These are phyloP conservation scores for Ophiosphaerella herpotricha DNA, from an alignment of 2,329 filamentous ascomycete genomes.

Conservation along the genomic window DNA sequence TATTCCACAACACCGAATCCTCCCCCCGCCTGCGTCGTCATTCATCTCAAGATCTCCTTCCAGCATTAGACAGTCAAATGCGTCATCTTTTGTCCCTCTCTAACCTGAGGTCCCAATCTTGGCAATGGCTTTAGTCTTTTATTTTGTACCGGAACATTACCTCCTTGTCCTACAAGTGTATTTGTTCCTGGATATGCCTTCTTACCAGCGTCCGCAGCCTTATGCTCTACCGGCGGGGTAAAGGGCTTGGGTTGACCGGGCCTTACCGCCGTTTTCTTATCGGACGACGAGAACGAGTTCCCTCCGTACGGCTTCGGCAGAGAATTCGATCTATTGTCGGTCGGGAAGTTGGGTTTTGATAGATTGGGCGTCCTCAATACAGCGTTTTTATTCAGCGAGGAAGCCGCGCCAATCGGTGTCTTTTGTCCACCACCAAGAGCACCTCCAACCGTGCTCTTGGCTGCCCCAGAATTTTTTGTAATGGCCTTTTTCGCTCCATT, in stretches of 20 bases:
- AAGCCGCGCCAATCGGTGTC: conserved; percentile 4
- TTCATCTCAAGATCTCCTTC: too few relatives aligned
- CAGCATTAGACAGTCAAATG: conserved; percentile 27
- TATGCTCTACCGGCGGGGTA: conserved; percentile 16
- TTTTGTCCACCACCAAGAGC: conserved; percentile 18
- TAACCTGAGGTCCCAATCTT: conserved; percentile 28
- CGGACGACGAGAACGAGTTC: conserved; percentile 15
- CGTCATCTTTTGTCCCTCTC: conserved; percentile 35
- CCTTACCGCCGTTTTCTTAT: conserved; percentile 35
- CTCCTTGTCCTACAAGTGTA: conserved; percentile 33
- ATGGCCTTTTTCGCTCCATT: conserved; percentile 28
- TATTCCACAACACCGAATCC: background rate
- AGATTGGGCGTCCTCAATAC: background rate
- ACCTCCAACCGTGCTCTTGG: conserved; percentile 12
- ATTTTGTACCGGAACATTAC: conserved; percentile 30
- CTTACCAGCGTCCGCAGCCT: conserved; percentile 11
- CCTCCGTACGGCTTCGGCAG: conserved; percentile 21
- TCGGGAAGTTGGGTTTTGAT: background rate
- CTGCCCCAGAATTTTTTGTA: conserved; percentile 14
- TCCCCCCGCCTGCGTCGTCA: too few relatives aligned
- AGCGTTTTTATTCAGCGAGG: conserved; percentile 8
- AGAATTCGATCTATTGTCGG: conserved; percentile 7
- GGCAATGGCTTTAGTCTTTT: conserved; percentile 32
- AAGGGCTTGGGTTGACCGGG: conserved; percentile 35
- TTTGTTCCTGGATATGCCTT: conserved; percentile 39